phyloP scores from a whole-genome alignment of 306 rosid species.

The Trifolium subterraneum region DNA sequence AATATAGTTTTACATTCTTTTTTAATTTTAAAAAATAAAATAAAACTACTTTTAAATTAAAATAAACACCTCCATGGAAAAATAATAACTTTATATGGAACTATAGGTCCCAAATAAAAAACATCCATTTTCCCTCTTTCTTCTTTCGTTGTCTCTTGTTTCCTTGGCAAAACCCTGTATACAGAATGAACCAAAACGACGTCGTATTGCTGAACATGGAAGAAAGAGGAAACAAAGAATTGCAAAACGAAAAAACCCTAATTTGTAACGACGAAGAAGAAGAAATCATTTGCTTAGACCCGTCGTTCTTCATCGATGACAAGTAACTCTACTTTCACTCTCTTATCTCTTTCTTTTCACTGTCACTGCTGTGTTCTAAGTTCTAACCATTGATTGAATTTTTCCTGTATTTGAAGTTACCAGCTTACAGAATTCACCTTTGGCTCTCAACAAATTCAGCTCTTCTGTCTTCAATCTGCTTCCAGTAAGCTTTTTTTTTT shows the following conservation, averaged over 20 bases:
- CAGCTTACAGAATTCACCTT: constrained; percentile 76
- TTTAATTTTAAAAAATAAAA: too few relatives aligned
- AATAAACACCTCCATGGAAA: too few relatives aligned
- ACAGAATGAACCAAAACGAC: constrained; percentile 14
- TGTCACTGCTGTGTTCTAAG: constrained; percentile 24
- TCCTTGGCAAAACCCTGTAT: not conserved
- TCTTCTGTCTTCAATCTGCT: constrained; percentile 82
- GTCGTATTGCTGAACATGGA: constrained; percentile 41
- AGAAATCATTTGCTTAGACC: constrained; percentile 77
- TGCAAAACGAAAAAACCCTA: constrained; percentile 24
- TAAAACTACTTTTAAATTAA: too few relatives aligned
- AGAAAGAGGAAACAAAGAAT: constrained; percentile 18
- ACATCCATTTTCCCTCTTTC: not conserved
- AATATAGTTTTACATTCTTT: too few relatives aligned
- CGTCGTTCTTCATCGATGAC: constrained; percentile 76
- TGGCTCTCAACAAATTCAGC: constrained; percentile 78
- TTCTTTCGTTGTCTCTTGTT: not conserved
- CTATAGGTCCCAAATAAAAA: too few relatives aligned
- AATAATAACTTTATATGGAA: too few relatives aligned
- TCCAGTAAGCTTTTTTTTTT: constrained; percentile 63
- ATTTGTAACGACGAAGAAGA: constrained; percentile 55
- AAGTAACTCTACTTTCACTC: constrained; percentile 51
- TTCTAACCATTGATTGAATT: not conserved
- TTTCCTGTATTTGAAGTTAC: constrained; percentile 59
- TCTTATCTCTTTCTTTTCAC: not conserved